These are phyloP conservation scores for Candida sojae DNA, from an alignment of 1,139 yeast species.

Conservation along the genomic window DNA sequence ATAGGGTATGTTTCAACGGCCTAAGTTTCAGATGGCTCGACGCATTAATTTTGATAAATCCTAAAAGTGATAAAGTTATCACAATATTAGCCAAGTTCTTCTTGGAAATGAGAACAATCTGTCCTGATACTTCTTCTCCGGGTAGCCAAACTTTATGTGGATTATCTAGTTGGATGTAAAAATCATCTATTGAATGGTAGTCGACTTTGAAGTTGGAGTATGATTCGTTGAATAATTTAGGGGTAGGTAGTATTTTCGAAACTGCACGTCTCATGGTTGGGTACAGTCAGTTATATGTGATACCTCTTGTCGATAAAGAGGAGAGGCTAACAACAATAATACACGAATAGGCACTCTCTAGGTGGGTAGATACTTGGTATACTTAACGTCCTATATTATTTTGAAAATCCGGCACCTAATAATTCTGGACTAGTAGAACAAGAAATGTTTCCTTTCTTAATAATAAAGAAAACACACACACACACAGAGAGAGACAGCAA, in stretches of 20 bases:
- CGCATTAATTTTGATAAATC: slow-evolving; percentile 57
- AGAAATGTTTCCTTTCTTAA: not conserved
- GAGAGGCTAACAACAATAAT: too few relatives aligned
- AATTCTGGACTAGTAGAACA: too few relatives aligned
- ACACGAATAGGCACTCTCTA: too few relatives aligned
- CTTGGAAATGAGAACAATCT: slow-evolving; percentile 55
- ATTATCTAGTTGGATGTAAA: slow-evolving; percentile 67
- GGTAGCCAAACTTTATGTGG: slow-evolving; percentile 73
- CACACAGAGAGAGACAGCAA: not conserved
- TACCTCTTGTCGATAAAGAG: not conserved
- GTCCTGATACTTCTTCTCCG: slow-evolving; percentile 70
- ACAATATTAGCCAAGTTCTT: slow-evolving; percentile 57
- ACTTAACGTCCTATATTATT: too few relatives aligned
- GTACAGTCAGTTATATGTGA: not conserved
- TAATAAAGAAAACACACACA: not conserved
- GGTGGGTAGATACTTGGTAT: too few relatives aligned
- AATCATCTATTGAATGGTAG: slow-evolving; percentile 54
- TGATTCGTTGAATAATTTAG: slow-evolving; percentile 8
- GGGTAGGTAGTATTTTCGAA: slow-evolving; percentile 39
- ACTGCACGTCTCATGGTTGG: slow-evolving; percentile 44
- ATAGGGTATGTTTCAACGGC: slow-evolving; percentile 52
- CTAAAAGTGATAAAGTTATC: slow-evolving; percentile 54
- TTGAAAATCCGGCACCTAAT: too few relatives aligned
- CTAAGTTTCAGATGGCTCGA: slow-evolving; percentile 53
- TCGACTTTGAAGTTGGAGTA: slow-evolving; percentile 35